Percentiles rank a stretch among this genome's conserved stretches.
phyloP scores from a whole-genome alignment of 495 filamentous ascomycete genomes.

The Penicillium parvum region DNA sequence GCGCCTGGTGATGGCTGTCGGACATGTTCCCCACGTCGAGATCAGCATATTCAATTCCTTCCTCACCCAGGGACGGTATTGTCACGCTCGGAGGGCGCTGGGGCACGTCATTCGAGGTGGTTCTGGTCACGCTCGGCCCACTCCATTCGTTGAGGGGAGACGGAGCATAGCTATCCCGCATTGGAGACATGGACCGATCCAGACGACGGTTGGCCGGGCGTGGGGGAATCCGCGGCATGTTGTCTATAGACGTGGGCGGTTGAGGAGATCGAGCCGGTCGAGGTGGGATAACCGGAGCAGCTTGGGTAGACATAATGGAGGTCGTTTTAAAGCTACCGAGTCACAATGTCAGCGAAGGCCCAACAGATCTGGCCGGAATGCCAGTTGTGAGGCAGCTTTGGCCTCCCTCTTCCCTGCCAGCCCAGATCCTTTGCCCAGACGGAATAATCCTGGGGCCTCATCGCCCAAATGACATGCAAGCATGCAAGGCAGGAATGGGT shows the following conservation, averaged over 20 bases:
- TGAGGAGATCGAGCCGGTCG: conserved; percentile 50
- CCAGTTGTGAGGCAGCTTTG: conserved; percentile 9
- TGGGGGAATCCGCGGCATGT: conserved; percentile 57
- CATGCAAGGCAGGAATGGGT: conserved; percentile 9
- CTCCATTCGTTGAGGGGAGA: conserved; percentile 76
- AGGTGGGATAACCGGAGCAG: conserved; percentile 43
- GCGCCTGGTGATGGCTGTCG: conserved; percentile 39
- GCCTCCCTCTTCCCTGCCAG: conserved; percentile 3
- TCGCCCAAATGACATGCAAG: conserved; percentile 11
- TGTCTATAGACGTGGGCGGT: conserved; percentile 27
- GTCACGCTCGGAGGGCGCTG: conserved; percentile 69
- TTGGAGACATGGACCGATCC: conserved; percentile 76
- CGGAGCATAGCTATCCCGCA: conserved; percentile 70
- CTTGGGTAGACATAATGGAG: conserved; percentile 44
- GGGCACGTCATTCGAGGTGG: conserved; percentile 48
- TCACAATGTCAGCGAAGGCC: conserved; percentile 16
- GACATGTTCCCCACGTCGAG: conserved; percentile 42
- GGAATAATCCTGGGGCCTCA: conserved; percentile 2
- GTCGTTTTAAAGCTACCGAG: conserved; percentile 16
- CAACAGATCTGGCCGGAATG: conserved; percentile 9
- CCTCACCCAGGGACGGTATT: conserved; percentile 81
- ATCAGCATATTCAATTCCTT: conserved; percentile 81
- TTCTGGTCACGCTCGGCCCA: conserved; percentile 42
- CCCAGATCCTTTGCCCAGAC: background rate
- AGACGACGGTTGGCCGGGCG: conserved; percentile 60